Conservation (phyloP, 345 rosid genomes). For the Eutrema heterophyllum region DNA sequence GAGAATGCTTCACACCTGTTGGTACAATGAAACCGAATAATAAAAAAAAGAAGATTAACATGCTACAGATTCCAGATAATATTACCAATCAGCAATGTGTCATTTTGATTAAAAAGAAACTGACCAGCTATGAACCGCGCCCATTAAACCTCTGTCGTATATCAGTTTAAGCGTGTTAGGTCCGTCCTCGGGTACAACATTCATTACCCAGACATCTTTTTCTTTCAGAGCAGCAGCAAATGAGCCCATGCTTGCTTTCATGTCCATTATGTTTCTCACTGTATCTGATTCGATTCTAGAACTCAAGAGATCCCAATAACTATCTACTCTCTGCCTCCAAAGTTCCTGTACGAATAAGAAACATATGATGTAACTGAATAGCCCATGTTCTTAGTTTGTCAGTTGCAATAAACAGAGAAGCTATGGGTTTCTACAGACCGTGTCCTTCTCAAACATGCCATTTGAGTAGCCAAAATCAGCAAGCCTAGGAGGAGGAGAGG, state of each 20-base stretch:
- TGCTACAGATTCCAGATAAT: neutral
- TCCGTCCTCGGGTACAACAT: constrained; percentile 66
- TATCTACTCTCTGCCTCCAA: constrained; percentile 66
- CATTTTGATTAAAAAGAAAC: neutral
- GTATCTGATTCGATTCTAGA: constrained; percentile 61
- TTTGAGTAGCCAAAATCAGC: constrained; percentile 78
- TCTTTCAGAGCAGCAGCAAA: constrained; percentile 74
- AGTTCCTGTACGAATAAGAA: constrained; percentile 38
- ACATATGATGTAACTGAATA: neutral
- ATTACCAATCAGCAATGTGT: neutral
- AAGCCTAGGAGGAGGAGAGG: constrained; percentile 71
- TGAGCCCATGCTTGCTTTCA: constrained; percentile 83
- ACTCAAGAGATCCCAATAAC: constrained; percentile 71
- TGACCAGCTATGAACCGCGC: constrained; percentile 68
- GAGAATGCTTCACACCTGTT: constrained; percentile 82
- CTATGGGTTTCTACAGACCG: constrained; percentile 34
- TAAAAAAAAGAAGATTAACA: neutral
- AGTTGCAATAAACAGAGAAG: neutral
- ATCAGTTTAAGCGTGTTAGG: constrained; percentile 73
- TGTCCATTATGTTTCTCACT: constrained; percentile 84
- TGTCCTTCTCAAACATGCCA: constrained; percentile 78
- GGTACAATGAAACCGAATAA: neutral
- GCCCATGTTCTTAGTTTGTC: neutral
- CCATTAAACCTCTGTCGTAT: constrained; percentile 78
- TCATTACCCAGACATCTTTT: constrained; percentile 88